Percentiles rank a stretch among this genome's conserved stretches.
Evolutionary conservation across 441 rosid species (phyloP).

Genomic region (Populus hybrid): DNA sequence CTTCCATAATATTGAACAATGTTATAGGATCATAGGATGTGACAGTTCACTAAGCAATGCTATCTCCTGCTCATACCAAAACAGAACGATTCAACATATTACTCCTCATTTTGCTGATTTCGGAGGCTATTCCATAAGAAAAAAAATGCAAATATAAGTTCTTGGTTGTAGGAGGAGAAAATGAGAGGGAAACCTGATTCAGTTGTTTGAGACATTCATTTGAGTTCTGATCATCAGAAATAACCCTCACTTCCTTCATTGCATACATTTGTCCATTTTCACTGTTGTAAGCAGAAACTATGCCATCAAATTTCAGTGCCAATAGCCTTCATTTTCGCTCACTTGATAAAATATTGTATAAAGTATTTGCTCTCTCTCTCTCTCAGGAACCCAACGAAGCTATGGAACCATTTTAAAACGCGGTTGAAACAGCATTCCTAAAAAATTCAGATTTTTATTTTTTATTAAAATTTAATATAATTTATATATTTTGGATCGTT

Average conservation of each 20-base stretch:
- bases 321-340: too few species aligned
- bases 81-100: neutral
- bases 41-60: slow-evolving; percentile 34
- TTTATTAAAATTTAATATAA: too few species aligned
- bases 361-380: too few species aligned
- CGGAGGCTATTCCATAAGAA: too few species aligned
- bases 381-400: too few species aligned
- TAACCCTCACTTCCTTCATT: slow-evolving; percentile 54
- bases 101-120: neutral
- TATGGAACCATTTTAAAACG: too few species aligned
- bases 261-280: slow-evolving; percentile 68
- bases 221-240: slow-evolving; percentile 62
- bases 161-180: neutral
- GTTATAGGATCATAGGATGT: slow-evolving; percentile 7
- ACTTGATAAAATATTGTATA: too few species aligned
- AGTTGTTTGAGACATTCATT: slow-evolving; percentile 60
- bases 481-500: too few species aligned
- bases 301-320: neutral
- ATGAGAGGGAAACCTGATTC: slow-evolving; percentile 35
- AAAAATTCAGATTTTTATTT: too few species aligned
- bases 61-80: slow-evolving; percentile 42
- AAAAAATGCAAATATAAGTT: too few species aligned
- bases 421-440: too few species aligned
- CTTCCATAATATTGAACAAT: slow-evolving; percentile 20
- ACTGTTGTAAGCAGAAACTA: slow-evolving; percentile 19